These are phyloP conservation scores for Carex kokanica DNA, from an alignment of 176 grass and related monocot species.

Conservation along the genomic window DNA sequence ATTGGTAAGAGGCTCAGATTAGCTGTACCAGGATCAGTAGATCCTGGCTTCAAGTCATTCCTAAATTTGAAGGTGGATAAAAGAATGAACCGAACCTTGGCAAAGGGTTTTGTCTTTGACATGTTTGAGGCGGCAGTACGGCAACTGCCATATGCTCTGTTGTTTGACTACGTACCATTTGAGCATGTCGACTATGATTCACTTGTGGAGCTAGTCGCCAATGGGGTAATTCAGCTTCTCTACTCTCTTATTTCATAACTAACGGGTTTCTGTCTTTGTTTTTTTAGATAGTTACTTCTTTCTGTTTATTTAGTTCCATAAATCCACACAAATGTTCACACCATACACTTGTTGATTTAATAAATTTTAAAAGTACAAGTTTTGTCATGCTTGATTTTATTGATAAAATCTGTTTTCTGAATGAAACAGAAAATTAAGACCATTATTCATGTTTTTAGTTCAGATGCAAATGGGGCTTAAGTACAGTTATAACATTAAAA, in stretches of 20 bases:
- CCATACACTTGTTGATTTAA: neutral
- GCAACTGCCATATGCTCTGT: slow-evolving; percentile 69
- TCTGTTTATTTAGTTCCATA: neutral
- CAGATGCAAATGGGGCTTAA: neutral
- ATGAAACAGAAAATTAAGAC: too few relatives aligned
- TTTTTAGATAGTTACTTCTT: neutral
- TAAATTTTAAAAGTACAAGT: neutral
- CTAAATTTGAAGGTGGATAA: slow-evolving; percentile 38
- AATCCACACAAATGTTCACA: neutral
- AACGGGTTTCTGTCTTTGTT: neutral
- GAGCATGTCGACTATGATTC: neutral
- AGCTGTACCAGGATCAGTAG: slow-evolving; percentile 33
- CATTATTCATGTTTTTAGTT: neutral
- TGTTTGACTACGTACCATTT: slow-evolving; percentile 42
- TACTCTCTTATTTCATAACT: slow-evolving; percentile 7
- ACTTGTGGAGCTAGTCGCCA: neutral
- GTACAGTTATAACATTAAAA: too few relatives aligned
- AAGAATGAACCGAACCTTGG: slow-evolving; percentile 42
- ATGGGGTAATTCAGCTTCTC: slow-evolving; percentile 7
- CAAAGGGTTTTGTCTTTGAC: slow-evolving; percentile 62
- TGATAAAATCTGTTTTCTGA: neutral
- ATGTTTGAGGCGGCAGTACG: slow-evolving; percentile 84
- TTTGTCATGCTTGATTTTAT: neutral
- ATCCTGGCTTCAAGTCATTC: slow-evolving; percentile 36
- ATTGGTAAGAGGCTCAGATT: slow-evolving; percentile 40